Percentiles rank a stretch among this genome's conserved stretches.
Conservation (phyloP, 352 stramenopile species). For the Thalassiosira mediterranea region DNA sequence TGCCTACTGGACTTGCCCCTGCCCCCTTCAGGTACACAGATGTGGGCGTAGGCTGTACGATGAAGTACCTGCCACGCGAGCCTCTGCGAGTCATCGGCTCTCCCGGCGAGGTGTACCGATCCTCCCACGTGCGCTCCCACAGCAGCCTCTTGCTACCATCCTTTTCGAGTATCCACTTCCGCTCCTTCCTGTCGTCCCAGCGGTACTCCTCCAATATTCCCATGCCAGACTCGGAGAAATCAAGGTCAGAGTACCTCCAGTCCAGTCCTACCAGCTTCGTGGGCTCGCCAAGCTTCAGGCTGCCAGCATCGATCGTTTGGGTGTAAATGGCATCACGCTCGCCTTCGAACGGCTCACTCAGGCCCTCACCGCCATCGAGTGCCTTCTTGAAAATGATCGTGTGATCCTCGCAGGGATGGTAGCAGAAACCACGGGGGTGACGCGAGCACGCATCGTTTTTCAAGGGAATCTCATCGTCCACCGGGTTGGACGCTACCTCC, state of each 20-base stretch:
- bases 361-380: conserved; percentile 37
- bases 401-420: conserved; percentile 36
- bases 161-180: conserved; percentile 42
- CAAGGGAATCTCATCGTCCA: conserved; percentile 56
- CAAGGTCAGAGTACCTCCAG: conserved; percentile 45
- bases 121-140: conserved; percentile 49
- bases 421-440: conserved; percentile 41
- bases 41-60: conserved; percentile 45
- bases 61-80: conserved; percentile 27
- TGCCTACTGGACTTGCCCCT: conserved; percentile 45
- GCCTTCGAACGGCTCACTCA: conserved; percentile 31
- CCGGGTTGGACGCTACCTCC: conserved; percentile 26
- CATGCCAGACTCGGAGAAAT: conserved; percentile 40
- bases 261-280: conserved; percentile 44
- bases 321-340: conserved; percentile 54
- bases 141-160: conserved; percentile 31
- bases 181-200: conserved; percentile 51
- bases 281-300: conserved; percentile 26
- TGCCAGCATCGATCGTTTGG: conserved; percentile 10
- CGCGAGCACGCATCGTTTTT: conserved; percentile 50
- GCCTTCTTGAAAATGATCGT: conserved; percentile 39
- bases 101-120: conserved; percentile 48
- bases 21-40: conserved; percentile 45
- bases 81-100: conserved; percentile 42
- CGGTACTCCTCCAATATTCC: conserved; percentile 46